A percentile compares a stretch with the other conserved stretches of the same genome.
phyloP scores from a whole-genome alignment of 768 basidiomycete genomes.

The Pholiota microspora region DNA sequence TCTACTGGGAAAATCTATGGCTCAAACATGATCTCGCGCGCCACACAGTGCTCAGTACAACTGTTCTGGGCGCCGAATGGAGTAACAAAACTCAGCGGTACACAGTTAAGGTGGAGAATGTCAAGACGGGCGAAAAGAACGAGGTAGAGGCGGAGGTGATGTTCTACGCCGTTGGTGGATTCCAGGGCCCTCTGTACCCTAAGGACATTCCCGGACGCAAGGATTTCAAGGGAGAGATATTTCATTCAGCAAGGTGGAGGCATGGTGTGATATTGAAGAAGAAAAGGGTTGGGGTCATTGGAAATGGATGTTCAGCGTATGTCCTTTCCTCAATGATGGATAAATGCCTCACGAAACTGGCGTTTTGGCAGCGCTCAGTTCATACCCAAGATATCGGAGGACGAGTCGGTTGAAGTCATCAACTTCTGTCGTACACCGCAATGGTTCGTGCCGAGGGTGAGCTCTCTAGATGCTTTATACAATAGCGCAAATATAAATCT shows the following conservation, averaged over 20 bases:
- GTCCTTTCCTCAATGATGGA: slow-evolving; percentile 21
- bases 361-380: slow-evolving; percentile 52
- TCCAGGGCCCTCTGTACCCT: slow-evolving; percentile 44
- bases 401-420: slow-evolving; percentile 46
- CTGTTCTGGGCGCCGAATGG: slow-evolving; percentile 44
- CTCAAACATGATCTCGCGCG: slow-evolving; percentile 39
- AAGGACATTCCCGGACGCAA: slow-evolving; percentile 41
- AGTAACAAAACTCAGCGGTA: slow-evolving; percentile 40
- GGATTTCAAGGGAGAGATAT: slow-evolving; percentile 45
- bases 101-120: slow-evolving; percentile 35
- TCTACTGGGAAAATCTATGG: slow-evolving; percentile 49
- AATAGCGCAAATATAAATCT: neutral
- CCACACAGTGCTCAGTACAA: slow-evolving; percentile 40
- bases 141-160: slow-evolving; percentile 41
- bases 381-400: slow-evolving; percentile 49
- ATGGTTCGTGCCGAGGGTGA: slow-evolving; percentile 54
- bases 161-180: slow-evolving; percentile 50
- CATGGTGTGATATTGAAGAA: slow-evolving; percentile 50
- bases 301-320: slow-evolving; percentile 62
- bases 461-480: slow-evolving; percentile 13
- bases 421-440: slow-evolving; percentile 62
- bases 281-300: slow-evolving; percentile 59
- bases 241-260: slow-evolving; percentile 57
- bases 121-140: slow-evolving; percentile 32
- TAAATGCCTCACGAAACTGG: slow-evolving; percentile 1